Evolutionary conservation across 2,329 filamentous ascomycete genomes (phyloP).

Genomic region (Ascochyta lentis): DNA sequence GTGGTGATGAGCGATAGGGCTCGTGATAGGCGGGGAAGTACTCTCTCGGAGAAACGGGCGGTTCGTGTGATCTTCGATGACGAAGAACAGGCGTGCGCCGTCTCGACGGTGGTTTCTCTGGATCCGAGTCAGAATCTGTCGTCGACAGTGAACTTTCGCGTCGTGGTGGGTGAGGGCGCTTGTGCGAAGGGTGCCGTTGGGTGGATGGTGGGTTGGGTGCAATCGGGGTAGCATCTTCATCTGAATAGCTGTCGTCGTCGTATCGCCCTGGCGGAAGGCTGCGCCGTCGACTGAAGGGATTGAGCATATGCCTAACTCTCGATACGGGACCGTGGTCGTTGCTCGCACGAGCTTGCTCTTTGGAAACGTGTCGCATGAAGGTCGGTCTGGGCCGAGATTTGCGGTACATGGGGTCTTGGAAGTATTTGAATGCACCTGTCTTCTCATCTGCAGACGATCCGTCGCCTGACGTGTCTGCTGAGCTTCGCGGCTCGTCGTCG

Average conservation of each 20-base stretch:
- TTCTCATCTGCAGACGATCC: constrained; percentile 51
- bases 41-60: constrained; percentile 47
- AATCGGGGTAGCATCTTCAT: constrained; percentile 40
- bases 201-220: constrained; percentile 30
- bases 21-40: constrained; percentile 49
- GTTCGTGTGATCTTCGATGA: constrained; percentile 53
- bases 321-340: constrained; percentile 42
- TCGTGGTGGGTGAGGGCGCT: constrained; percentile 40
- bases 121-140: constrained; percentile 43
- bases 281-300: constrained; percentile 39
- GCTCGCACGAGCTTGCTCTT: constrained; percentile 33
- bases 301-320: constrained; percentile 45
- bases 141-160: constrained; percentile 45
- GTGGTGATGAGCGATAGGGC: constrained; percentile 38
- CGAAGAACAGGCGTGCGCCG: constrained; percentile 43
- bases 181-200: constrained; percentile 34
- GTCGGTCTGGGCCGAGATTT: constrained; percentile 53
- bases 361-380: constrained; percentile 51
- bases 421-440: constrained; percentile 55
- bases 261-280: constrained; percentile 35
- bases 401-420: constrained; percentile 58
- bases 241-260: constrained; percentile 38
- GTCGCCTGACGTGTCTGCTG: constrained; percentile 46
- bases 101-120: constrained; percentile 33
- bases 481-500: constrained; percentile 39